A percentile compares a stretch with the other conserved stretches of the same genome.
Conservation (phyloP, 1,284 basidiomycete genomes). For the Pyrrhoderma lamaoense region DNA sequence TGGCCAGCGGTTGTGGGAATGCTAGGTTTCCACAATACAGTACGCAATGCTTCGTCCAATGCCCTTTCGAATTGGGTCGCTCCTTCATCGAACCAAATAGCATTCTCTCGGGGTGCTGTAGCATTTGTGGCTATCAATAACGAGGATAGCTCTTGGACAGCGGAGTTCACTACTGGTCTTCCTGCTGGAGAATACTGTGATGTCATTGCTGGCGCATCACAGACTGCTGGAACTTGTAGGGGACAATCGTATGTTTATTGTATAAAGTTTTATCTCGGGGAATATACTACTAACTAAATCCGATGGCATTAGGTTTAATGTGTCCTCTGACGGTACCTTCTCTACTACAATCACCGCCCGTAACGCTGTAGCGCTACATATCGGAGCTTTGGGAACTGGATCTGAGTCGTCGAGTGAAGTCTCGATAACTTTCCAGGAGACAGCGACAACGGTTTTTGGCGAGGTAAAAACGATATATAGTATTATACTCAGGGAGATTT, state of each 20-base stretch:
- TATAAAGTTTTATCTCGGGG: background rate
- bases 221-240: slow-evolving; percentile 35
- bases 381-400: slow-evolving; percentile 30
- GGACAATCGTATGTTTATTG: slow-evolving; percentile 38
- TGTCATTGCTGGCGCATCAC: slow-evolving; percentile 41
- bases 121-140: slow-evolving; percentile 53
- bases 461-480: slow-evolving; percentile 35
- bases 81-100: slow-evolving; percentile 48
- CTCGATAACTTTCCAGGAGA: slow-evolving; percentile 42
- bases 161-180: slow-evolving; percentile 48
- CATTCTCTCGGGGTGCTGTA: slow-evolving; percentile 48
- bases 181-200: slow-evolving; percentile 57
- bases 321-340: slow-evolving; percentile 43
- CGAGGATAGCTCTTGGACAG: slow-evolving; percentile 43
- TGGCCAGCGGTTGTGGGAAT: slow-evolving; percentile 52
- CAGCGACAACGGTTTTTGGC: slow-evolving; percentile 47
- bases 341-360: slow-evolving; percentile 44
- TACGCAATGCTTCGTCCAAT: slow-evolving; percentile 24
- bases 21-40: slow-evolving; percentile 56
- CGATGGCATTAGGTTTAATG: slow-evolving; percentile 42
- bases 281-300: background rate
- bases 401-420: slow-evolving; percentile 2
- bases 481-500: background rate
- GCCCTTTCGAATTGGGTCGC: slow-evolving; percentile 50
- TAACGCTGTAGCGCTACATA: slow-evolving; percentile 54